Evolutionary conservation across 129 eudicot species (phyloP), one percentile per base, ranked within the genome.

Genomic region (Escallonia herrerae): DNA sequence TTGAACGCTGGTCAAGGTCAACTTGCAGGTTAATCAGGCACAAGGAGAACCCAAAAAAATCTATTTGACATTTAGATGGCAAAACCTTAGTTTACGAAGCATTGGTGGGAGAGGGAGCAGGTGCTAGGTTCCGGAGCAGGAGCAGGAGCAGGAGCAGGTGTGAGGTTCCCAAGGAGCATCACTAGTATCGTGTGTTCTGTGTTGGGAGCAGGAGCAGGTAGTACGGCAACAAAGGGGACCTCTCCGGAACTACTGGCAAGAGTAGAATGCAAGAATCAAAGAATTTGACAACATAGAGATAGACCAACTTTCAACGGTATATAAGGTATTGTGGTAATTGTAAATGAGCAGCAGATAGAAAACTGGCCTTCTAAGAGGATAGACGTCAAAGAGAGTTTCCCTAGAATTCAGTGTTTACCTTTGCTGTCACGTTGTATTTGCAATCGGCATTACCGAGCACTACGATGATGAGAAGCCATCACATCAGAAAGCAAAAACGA

Each of bases 401-500:
- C 41, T 87, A 77, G 57, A 91, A 86, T 74, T 91, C 88, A 67
- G 98, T 87, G 68, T 81, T 85, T 65, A 91, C 75, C 79, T 88
- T 91, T 22, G 98, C 88, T 9, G 98, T 88, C 33, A 87, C 67
- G 72, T 88, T 96, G 67, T 91, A 91, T 8, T 71, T 56, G 69
- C 88, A 91, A 80, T 91, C 96, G 15, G 85, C 91, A 49, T 85
- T 91, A 96, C 52, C 83, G 95, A 15, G 96, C 96, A 81, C 96
- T 83, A 68, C 96, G 97, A 56, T 91, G 97, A 85, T 91, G 97
- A 56, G 94, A 68, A 43, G 87, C 94, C 97, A 76, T 54, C 50
- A 62, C 45, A 48, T 61, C 5, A 62, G 8, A 43, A 14, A 42
- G 4, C n/a, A 8, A 69, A 9, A 56, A 40, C 51, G 14, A 47